Evolutionary conservation across 306 rosid genomes (phyloP), one percentile per base, ranked within the genome.

Genomic region (Fagus crenata): DNA sequence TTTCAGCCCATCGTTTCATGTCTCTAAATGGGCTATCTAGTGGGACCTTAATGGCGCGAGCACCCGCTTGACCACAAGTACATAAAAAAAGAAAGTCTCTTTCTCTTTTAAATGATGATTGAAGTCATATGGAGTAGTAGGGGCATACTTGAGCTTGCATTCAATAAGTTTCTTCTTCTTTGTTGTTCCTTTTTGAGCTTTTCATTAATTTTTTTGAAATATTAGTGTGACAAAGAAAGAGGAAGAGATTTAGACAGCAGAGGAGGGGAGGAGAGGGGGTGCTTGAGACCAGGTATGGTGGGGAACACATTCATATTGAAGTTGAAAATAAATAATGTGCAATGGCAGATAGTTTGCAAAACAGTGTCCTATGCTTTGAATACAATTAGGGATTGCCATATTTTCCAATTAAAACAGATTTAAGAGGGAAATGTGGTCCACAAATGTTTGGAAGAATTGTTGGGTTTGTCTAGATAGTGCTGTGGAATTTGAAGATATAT

Each of bases 1-100:
- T 90, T 92, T 88, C 88, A 90, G 86, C 90, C 95, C 97, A 95
- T 92, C 89, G 86, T 80, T 85, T 88, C 93, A 35, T 92, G 97
- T 89, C 87, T 6, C 90, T 78, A 9, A 37, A 85, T 73, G 53
- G 79, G 87, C 76, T 56, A 78, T 59, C 82, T 72, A 8, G 96
- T 87, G 89, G 96, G 91, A 55, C 77, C 95, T 75, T 54, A 8
- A 75, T 54, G 81, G 56, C 59, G 88, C 87, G 80, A 90, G 84
- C 81, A 88, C 85, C 77, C 87, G 80, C 93, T 90, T 86, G 87
- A 85, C 92, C 93, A 90, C 90, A 89, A 89, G 84, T 78, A 84
- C 86, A 49, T 82, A 8, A 81, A 78, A 31, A 82, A 84, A 90
- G 84, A 87, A 74, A 79, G 40, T 31, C 36, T 31, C 33, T 78